Base-by-base conservation (phyloP, 164 flowering plant genomes). In the Paratinospora sagittata region DNA sequence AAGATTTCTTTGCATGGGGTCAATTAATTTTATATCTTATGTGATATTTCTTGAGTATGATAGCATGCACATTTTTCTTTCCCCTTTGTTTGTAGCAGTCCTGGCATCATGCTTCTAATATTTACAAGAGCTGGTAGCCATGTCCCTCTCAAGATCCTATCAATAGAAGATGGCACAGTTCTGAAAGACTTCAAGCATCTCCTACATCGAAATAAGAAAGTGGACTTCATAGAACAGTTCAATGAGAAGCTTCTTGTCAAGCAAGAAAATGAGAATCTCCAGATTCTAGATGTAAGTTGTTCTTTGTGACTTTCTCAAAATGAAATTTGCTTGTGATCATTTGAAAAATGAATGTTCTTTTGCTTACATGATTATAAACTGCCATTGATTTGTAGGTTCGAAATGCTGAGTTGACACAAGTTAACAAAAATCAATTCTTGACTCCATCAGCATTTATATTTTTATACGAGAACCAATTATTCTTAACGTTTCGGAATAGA, bases 361-460 rank as follows among this genome's bases (percentile, higher is more conserved):
- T n/a, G 24, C 61, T 19, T 55, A 6, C 3, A n/a, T 21, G 21
- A 7, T 55, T 6, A 21, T 55, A 55, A 30, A n/a, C 61, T 55
- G 6, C 61, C 8, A 5, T 19, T n/a, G 5, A 16, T 55, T 23
- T 82, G 73, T 66, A 96, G 99, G 98, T 93, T 3, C 88, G 95
- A 19, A 87, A 85, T 78, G 73, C 85, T 66, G 91, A 89, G 82
- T 76, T 90, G 30, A 90, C 85, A 24, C 93, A 93, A 86, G 98
- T 96, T 49, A 82, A 91, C 83, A 83, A 87, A 77, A 84, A 87
- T 19, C 92, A 91, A 61, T 96, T 96, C 73, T 91, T 90, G 98
- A 96, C 98, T 37, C 99, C 99, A 45, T 96, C 99, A 16, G 99
- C 99, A 24, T 96, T 96, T 76, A 96, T 96, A 57, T 96, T 93